Base-by-base conservation (phyloP, 139 green algal species). In the Picochlorum sp. region DNA sequence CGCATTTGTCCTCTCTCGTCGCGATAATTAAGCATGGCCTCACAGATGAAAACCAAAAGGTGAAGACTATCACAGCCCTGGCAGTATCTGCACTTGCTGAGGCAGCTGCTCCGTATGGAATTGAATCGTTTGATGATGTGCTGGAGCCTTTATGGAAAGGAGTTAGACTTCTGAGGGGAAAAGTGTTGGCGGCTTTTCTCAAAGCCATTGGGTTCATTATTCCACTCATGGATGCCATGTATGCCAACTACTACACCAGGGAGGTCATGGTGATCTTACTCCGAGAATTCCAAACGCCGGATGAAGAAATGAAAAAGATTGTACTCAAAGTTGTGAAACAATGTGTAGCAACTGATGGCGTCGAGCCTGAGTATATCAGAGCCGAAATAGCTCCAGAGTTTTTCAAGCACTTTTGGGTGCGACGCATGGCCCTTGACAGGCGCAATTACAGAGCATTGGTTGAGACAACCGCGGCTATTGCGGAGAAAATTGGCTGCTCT, bases 271-370 rank as follows among this genome's bases (percentile, higher is more conserved):
- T 97, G 24, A 86, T 98, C 59, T 81, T 73, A 16, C 65, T 78
- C 28, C 80, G 94, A n/a, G 94, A 99, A 82, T 98, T 99, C 75
- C 69, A 83, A 74, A 95, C 90, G 3, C 89, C 94, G 0, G 94
- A 99, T 74, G 94, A 99, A 76, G 94, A 99, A 83, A 99, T 99
- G 94, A 99, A 98, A 88, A 98, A 98, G 84, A 99, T 98, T 65
- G 91, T 97, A 80, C 87, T 99, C 60, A 96, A 97, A 80, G 91
- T 98, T 68, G 90, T 98, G 20, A 93, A 97, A 84, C 92, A 98
- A 83, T 97, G 89, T 73, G 92, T 98, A 65, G 77, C 51, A 44
- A 97, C 92, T 16, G 92, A 98, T 60, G 93, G 93, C 51, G 93
- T 98, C 64, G 88, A 97, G 80, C 64, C 85, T 4, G 85, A 95